Conservation (phyloP, 148 eudicot species). For the Heliosperma pusillum region DNA sequence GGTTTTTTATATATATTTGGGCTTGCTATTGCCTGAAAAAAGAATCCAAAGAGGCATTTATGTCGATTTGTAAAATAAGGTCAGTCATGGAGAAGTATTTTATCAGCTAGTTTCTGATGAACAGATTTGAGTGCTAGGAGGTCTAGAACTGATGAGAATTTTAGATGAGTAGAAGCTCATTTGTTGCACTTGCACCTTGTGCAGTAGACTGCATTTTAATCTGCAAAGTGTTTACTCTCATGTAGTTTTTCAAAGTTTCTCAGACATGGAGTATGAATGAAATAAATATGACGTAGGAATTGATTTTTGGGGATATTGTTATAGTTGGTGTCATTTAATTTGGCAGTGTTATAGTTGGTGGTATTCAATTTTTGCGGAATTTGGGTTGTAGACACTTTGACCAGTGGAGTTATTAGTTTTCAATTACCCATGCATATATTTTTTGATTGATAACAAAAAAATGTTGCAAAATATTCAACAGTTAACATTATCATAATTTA, state of each 20-base stretch:
- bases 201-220: not conserved
- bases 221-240: not conserved
- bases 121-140: not conserved
- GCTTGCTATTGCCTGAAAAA: not conserved
- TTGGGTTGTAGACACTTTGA: not conserved
- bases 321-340: no score
- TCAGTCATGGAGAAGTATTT: not conserved
- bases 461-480: not conserved
- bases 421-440: not conserved
- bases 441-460: not conserved
- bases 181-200: not conserved
- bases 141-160: not conserved
- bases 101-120: not conserved
- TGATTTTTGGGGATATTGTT: not conserved
- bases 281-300: not conserved
- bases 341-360: conserved; percentile 4
- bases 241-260: not conserved
- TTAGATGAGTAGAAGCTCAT: not conserved
- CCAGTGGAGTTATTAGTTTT: not conserved
- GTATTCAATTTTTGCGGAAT: not conserved
- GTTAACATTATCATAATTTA: not conserved
- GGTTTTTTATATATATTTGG: not conserved
- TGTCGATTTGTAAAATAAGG: not conserved
- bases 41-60: not conserved
- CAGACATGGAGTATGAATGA: not conserved